phyloP scores from a whole-genome alignment of 176 grass and related monocot genomes.

The Alloteropsis semialata region DNA sequence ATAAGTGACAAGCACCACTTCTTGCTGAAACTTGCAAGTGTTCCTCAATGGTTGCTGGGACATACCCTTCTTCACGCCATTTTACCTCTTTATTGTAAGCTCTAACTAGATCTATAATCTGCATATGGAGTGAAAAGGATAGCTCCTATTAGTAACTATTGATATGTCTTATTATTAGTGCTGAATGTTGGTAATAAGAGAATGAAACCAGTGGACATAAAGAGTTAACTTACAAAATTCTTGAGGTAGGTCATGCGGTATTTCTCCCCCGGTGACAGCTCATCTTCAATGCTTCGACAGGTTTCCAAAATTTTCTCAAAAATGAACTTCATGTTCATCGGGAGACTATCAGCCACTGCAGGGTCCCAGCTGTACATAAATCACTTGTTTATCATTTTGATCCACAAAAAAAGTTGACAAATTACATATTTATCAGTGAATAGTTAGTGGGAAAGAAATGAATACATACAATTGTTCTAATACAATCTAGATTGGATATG shows the following conservation, averaged over 20 bases:
- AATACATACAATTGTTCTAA: too few relatives aligned
- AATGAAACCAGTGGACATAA: too few relatives aligned
- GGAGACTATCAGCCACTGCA: not conserved
- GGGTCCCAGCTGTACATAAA: not conserved
- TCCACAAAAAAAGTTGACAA: not conserved
- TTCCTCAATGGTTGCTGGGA: not conserved
- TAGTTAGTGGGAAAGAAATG: not conserved
- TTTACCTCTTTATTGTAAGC: not conserved
- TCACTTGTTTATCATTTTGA: too few relatives aligned
- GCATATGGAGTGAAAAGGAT: too few relatives aligned
- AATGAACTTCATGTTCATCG: not conserved
- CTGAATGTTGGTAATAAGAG: too few relatives aligned
- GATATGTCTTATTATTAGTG: too few relatives aligned
- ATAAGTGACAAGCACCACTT: not conserved
- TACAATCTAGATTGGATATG: too few relatives aligned
- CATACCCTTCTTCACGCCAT: not conserved
- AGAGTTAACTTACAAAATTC: not conserved
- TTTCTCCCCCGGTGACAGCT: not conserved
- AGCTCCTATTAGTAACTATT: too few relatives aligned
- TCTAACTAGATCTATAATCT: conserved; percentile 1
- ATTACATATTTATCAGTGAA: not conserved
- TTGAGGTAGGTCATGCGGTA: not conserved
- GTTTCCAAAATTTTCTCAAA: not conserved
- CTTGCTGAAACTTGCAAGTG: not conserved
- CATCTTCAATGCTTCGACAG: not conserved